These are phyloP conservation scores for Phascolomyces articulosus DNA, from an alignment of 371 early-diverging fungal species.

Conservation along the genomic window DNA sequence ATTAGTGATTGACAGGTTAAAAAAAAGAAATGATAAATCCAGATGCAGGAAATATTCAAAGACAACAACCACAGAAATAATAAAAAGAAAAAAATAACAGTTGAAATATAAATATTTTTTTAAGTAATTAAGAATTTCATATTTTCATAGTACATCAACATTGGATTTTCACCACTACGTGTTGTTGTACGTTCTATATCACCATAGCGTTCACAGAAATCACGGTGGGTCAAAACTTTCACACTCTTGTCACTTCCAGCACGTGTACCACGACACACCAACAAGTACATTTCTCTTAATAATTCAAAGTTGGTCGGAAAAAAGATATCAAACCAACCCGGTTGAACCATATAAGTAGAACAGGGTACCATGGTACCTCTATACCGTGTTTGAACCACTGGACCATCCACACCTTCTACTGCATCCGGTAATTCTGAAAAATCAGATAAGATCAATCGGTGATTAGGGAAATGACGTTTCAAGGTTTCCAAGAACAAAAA, in stretches of 20 bases:
- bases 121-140: slow-evolving; percentile 74
- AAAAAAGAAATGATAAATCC: not conserved
- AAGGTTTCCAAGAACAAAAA: slow-evolving; percentile 78
- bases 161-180: slow-evolving; percentile 89
- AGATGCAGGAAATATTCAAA: not conserved
- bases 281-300: slow-evolving; percentile 74
- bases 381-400: slow-evolving; percentile 95
- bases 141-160: slow-evolving; percentile 94
- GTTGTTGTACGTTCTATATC: slow-evolving; percentile 79
- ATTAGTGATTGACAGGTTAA: too few relatives aligned
- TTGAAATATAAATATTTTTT: not conserved
- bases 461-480: slow-evolving; percentile 80
- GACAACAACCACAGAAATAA: not conserved
- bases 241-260: slow-evolving; percentile 48
- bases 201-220: slow-evolving; percentile 81
- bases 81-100: not conserved
- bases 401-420: slow-evolving; percentile 82
- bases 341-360: slow-evolving; percentile 92
- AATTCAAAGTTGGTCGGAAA: slow-evolving; percentile 96
- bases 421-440: slow-evolving; percentile 85
- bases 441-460: slow-evolving; percentile 89
- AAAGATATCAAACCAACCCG: slow-evolving; percentile 98
- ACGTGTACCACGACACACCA: slow-evolving; percentile 57
- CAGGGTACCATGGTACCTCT: slow-evolving; percentile 91
- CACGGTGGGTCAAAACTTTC: slow-evolving; percentile 75